Percentiles rank a stretch among this genome's conserved stretches.
These are phyloP conservation scores for Penicillium frequentans DNA, from an alignment of 2,329 filamentous ascomycete genomes.

Conservation along the genomic window DNA sequence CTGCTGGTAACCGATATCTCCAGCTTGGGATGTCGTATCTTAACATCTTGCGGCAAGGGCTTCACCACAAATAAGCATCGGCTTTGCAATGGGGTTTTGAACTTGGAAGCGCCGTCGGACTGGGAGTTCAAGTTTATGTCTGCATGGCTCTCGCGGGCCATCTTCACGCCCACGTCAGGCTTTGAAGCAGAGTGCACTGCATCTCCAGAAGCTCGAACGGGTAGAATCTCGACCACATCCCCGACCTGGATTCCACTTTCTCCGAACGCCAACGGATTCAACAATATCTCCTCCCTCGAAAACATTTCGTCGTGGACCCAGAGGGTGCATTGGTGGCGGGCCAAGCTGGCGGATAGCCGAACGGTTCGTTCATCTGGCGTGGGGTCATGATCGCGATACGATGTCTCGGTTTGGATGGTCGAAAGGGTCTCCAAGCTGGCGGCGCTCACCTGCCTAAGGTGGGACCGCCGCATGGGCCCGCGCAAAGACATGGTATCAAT, in stretches of 20 bases:
- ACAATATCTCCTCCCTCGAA: conserved; percentile 73
- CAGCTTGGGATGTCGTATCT: conserved; percentile 61
- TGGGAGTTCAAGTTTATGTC: conserved; percentile 26
- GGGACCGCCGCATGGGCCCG: conserved; percentile 41
- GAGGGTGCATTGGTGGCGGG: conserved; percentile 46
- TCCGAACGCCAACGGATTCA: conserved; percentile 72
- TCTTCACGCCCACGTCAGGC: conserved; percentile 29
- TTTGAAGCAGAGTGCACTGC: conserved; percentile 27
- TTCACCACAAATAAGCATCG: conserved; percentile 71
- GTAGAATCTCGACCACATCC: conserved; percentile 70
- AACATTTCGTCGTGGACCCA: conserved; percentile 72
- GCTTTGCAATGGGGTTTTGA: conserved; percentile 35
- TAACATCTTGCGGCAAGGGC: conserved; percentile 68
- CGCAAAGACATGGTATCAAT: conserved; percentile 37
- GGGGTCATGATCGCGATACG: conserved; percentile 27
- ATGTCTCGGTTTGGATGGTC: conserved; percentile 31
- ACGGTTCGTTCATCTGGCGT: conserved; percentile 28
- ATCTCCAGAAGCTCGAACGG: conserved; percentile 52
- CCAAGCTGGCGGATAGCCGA: conserved; percentile 28
- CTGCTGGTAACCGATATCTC: conserved; percentile 75
- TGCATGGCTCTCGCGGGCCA: conserved; percentile 27
- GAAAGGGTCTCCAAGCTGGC: conserved; percentile 39
- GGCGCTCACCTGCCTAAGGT: conserved; percentile 43
- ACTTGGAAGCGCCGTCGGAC: conserved; percentile 31
- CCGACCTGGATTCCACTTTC: conserved; percentile 63